Percentiles rank a stretch among this genome's conserved stretches.
These are phyloP conservation scores for Phaeosphaeriaceae sp. DNA, from an alignment of 2,329 filamentous ascomycete species.

Conservation along the genomic window DNA sequence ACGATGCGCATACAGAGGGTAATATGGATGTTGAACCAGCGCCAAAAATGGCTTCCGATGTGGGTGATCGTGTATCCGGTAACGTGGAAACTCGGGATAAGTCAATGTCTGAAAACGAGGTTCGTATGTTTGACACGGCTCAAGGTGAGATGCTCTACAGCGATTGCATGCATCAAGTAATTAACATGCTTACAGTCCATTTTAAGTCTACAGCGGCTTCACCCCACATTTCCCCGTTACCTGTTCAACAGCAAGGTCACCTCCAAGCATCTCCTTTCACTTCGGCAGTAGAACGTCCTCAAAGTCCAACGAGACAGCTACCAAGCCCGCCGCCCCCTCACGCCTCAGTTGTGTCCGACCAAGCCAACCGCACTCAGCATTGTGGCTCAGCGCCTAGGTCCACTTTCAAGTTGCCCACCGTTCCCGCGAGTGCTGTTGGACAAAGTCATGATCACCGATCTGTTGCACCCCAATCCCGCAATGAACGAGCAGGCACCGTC, in stretches of 20 bases:
- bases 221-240: not conserved
- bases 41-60: not conserved
- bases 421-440: constrained; percentile 9
- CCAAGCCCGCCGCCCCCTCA: not conserved
- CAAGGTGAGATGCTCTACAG: not conserved
- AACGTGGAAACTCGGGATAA: not conserved
- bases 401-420: constrained; percentile 15
- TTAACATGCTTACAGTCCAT: not conserved
- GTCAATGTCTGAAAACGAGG: not conserved
- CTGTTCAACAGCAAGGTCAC: not conserved
- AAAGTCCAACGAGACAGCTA: not conserved
- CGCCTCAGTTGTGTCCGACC: not conserved
- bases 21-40: not conserved
- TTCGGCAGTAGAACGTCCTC: not conserved
- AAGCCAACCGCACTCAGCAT: not conserved
- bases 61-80: not conserved
- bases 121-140: not conserved
- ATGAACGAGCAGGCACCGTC: constrained; percentile 2
- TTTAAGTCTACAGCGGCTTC: not conserved
- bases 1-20: not conserved
- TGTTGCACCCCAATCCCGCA: not conserved
- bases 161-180: not conserved
- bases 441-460: not conserved
- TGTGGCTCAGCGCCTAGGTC: not conserved
- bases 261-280: not conserved